Evolutionary conservation across 345 rosid genomes (phyloP), one percentile per base, ranked within the genome.

Genomic region (Ceriops decandra): DNA sequence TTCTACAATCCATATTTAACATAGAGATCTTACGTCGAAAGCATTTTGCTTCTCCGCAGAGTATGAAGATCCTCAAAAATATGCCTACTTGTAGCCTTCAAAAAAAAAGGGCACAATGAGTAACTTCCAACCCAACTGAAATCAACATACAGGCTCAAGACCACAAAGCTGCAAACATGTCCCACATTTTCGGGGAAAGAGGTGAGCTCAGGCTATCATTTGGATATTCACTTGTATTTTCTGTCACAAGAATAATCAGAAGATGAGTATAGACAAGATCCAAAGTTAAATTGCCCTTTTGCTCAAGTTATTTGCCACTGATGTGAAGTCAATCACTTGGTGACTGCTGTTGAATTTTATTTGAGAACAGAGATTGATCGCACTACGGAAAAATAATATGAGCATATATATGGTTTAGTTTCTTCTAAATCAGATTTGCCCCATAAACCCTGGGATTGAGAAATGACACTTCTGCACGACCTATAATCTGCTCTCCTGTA

Each of bases 401-500:
- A 52, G 36, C 19, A 11, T 60, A 33, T 61, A 26, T 61, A 66
- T 35, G 16, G 71, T 42, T 42, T 42, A 11, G 49, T 5, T 13
- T 15, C 17, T 35, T 66, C 71, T 65, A 72, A 63, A 63, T 68
- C 77, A 71, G 72, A 71, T 57, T 66, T 71, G 77, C 70, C 62
- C 63, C 52, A 59, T 57, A 72, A 68, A 51, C 75, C 62, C 46
- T 69, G 56, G 63, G 62, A 21, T 28, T 38, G 60, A 62, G 19
- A 31, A 60, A 71, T 60, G 42, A 72, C 52, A 68, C 70, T 80
- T 72, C 42, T 71, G 75, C 77, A 78, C 74, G 76, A 42, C 74
- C 76, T 75, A 70, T 61, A 68, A 76, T 76, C 60, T 73, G 78
- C 81, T 57, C 75, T 9, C 57, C 76, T 77, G 69, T 74, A 38